Conservation (phyloP, 202 grass and related monocot species). For the Panicum virgatum region DNA sequence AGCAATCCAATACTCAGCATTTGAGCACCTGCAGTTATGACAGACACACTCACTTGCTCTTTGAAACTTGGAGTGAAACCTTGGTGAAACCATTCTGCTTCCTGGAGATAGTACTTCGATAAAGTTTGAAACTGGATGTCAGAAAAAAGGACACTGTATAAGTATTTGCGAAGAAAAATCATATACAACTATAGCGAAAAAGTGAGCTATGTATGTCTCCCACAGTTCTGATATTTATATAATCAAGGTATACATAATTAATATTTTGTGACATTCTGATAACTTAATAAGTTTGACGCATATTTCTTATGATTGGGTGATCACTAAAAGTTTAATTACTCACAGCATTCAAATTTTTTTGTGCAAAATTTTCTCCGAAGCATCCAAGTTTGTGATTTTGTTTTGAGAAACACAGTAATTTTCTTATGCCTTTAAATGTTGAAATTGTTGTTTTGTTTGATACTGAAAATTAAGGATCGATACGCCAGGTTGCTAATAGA, state of each 20-base stretch:
- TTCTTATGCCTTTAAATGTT: not conserved
- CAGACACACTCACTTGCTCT: not conserved
- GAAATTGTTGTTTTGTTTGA: not conserved
- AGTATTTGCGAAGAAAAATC: not conserved
- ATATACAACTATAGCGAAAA: not conserved
- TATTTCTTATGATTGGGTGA: not conserved
- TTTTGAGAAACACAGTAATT: not conserved
- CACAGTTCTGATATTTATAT: no score
- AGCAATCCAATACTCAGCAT: not conserved
- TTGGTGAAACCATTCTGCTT: conserved; percentile 35
- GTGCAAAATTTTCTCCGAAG: not conserved
- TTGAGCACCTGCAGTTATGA: not conserved
- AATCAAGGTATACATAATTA: not conserved
- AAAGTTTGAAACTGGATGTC: not conserved
- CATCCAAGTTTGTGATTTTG: not conserved
- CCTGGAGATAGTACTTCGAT: not conserved
- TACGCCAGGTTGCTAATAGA: not conserved
- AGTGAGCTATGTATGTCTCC: not conserved
- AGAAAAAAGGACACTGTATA: not conserved
- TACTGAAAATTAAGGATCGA: not conserved
- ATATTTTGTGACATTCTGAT: not conserved
- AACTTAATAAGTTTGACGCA: not conserved
- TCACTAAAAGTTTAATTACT: not conserved
- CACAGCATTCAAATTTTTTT: not conserved
- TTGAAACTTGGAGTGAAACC: conserved; percentile 1